These are phyloP conservation scores for Solanum rostratum DNA, from an alignment of 257 asterid species.

Conservation along the genomic window DNA sequence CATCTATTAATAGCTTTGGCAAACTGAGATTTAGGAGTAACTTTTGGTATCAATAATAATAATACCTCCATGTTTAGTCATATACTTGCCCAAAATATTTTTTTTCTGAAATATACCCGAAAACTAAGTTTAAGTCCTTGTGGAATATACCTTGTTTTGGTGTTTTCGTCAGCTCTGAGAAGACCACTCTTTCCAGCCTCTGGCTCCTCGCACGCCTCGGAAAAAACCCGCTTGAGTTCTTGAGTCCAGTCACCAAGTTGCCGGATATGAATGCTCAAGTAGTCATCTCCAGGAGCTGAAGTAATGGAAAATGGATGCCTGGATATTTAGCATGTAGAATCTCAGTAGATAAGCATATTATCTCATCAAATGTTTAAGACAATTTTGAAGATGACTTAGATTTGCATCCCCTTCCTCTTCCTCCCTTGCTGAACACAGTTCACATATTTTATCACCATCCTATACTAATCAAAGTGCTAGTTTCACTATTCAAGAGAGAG, in stretches of 20 bases:
- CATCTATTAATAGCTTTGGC: conserved; percentile 88
- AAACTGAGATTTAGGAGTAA: conserved; percentile 45
- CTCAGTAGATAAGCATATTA: neutral
- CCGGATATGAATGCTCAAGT: conserved; percentile 86
- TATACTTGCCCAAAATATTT: neutral
- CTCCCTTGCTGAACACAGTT: neutral
- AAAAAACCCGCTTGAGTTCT: conserved; percentile 73
- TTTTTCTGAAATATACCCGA: neutral
- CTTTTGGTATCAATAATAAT: neutral
- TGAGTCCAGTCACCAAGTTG: conserved; percentile 97
- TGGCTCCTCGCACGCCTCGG: conserved; percentile 82
- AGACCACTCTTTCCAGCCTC: conserved; percentile 74
- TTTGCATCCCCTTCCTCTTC: neutral
- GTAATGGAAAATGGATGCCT: conserved; percentile 99
- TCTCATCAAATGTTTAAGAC: neutral
- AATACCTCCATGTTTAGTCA: neutral
- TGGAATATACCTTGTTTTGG: conserved; percentile 47
- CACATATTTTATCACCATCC: neutral
- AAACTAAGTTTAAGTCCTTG: neutral
- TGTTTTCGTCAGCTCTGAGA: conserved; percentile 82
- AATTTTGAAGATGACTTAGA: neutral
- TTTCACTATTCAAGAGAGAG: neutral
- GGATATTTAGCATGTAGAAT: conserved; percentile 1
- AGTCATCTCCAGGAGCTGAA: conserved; percentile 91
- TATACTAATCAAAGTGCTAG: neutral